A percentile compares a stretch with the other conserved stretches of the same genome.
Evolutionary conservation across 805 yeast genomes (phyloP).

Genomic region (Zygoascus biomembranicola): DNA sequence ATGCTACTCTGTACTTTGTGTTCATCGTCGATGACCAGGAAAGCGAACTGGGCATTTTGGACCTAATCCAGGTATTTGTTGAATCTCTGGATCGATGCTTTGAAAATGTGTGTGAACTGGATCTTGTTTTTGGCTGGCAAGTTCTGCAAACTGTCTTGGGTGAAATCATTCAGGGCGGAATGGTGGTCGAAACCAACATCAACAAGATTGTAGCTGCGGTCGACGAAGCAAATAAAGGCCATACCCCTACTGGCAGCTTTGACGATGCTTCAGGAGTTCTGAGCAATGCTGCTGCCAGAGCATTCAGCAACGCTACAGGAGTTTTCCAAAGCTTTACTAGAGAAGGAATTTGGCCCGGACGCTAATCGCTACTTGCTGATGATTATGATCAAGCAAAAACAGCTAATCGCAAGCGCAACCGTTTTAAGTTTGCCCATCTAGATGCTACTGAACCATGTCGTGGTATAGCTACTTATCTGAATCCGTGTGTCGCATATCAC

Average conservation of each 20-base stretch:
- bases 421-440: too few relatives aligned
- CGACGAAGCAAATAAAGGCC: slow-evolving; percentile 28
- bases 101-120: slow-evolving; percentile 89
- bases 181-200: slow-evolving; percentile 93
- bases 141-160: slow-evolving; percentile 76
- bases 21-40: slow-evolving; percentile 95
- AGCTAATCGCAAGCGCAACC: too few relatives aligned
- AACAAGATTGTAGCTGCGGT: slow-evolving; percentile 60
- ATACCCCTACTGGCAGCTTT: not conserved
- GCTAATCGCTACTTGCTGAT: not conserved
- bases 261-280: slow-evolving; percentile 15
- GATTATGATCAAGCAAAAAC: too few relatives aligned
- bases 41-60: slow-evolving; percentile 86
- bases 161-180: slow-evolving; percentile 94
- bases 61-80: slow-evolving; percentile 92
- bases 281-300: slow-evolving; percentile 16
- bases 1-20: slow-evolving; percentile 93
- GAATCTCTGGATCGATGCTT: slow-evolving; percentile 91
- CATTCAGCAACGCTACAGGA: slow-evolving; percentile 19
- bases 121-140: slow-evolving; percentile 98
- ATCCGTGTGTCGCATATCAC: too few relatives aligned
- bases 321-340: slow-evolving; percentile 21
- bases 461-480: too few relatives aligned
- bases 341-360: slow-evolving; percentile 18
- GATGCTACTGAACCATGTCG: too few relatives aligned